Percentiles rank a stretch among this genome's conserved stretches.
phyloP scores from a whole-genome alignment of 2,329 filamentous ascomycete genomes.

The Penicillium sp. region DNA sequence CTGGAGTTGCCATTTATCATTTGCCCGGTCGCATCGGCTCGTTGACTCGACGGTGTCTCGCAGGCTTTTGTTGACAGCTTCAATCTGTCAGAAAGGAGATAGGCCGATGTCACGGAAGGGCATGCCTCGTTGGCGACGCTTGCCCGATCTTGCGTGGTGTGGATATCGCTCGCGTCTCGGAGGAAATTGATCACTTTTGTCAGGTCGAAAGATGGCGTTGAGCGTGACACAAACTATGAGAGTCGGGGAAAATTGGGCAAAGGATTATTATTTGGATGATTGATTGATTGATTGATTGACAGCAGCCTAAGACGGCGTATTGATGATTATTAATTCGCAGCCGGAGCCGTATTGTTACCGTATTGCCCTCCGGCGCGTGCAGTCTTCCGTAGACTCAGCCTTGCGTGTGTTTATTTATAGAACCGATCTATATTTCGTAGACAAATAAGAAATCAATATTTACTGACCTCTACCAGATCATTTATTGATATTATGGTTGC shows the following conservation, averaged over 20 bases:
- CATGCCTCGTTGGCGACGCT: background rate
- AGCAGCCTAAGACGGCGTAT: background rate
- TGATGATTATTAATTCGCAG: background rate
- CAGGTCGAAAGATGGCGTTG: too few species aligned
- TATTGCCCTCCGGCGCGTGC: background rate
- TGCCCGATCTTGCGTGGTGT: too few species aligned
- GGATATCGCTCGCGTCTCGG: too few species aligned
- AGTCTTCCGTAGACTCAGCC: background rate
- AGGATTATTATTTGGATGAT: too few species aligned
- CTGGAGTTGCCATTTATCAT: constrained; percentile 34
- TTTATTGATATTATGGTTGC: too few species aligned
- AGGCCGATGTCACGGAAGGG: background rate
- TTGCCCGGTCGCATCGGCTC: background rate
- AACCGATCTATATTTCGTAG: too few species aligned
- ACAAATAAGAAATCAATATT: too few species aligned
- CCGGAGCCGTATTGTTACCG: background rate
- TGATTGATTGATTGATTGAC: background rate
- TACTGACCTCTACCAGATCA: too few species aligned
- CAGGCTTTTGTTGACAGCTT: background rate
- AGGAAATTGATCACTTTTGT: too few species aligned
- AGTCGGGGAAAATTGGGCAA: too few species aligned
- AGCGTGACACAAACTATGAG: too few species aligned
- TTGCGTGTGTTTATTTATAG: too few species aligned
- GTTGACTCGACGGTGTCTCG: background rate
- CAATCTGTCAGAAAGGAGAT: background rate